Conservation (phyloP, 495 filamentous ascomycete species). For the Hypoxylon intermedium region DNA sequence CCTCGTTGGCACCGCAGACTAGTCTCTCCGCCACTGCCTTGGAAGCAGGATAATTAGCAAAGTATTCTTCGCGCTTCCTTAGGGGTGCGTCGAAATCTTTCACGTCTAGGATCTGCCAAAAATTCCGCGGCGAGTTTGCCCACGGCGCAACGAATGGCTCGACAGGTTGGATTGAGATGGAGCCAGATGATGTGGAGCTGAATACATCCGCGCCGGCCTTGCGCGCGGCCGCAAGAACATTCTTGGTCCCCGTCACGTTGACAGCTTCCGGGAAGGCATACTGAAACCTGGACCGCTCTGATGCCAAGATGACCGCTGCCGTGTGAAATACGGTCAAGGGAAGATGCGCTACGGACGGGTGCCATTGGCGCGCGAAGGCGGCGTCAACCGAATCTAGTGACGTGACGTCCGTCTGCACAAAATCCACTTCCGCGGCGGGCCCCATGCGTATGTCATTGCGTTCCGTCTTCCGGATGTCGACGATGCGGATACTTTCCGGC, state of each 20-base stretch:
- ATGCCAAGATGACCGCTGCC: conserved; percentile 53
- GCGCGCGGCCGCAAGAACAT: conserved; percentile 62
- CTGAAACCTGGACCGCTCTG: conserved; percentile 48
- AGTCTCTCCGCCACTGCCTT: conserved; percentile 61
- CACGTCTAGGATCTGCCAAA: conserved; percentile 57
- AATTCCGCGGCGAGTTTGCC: conserved; percentile 48
- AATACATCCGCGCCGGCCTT: conserved; percentile 59
- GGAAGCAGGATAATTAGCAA: conserved; percentile 63
- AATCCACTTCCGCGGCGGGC: conserved; percentile 43
- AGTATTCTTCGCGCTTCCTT: conserved; percentile 58
- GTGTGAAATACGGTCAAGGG: conserved; percentile 57
- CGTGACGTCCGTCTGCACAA: conserved; percentile 52
- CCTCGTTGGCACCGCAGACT: conserved; percentile 56
- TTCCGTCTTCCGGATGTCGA: conserved; percentile 49
- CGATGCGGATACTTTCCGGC: conserved; percentile 49
- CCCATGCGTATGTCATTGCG: conserved; percentile 47
- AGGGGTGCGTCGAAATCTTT: conserved; percentile 53
- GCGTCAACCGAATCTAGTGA: conserved; percentile 42
- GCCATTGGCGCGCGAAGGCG: conserved; percentile 51
- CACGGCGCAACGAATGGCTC: conserved; percentile 60
- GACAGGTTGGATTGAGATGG: conserved; percentile 56
- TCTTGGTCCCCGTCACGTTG: conserved; percentile 66
- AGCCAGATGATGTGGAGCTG: conserved; percentile 65
- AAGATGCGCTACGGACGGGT: conserved; percentile 34
- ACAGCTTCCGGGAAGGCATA: conserved; percentile 51